Evolutionary conservation across 225 moss, liverwort and hornwort genomes (phyloP), one percentile per base, ranked within the genome.

Genomic region (Thuidium tamariscinum): DNA sequence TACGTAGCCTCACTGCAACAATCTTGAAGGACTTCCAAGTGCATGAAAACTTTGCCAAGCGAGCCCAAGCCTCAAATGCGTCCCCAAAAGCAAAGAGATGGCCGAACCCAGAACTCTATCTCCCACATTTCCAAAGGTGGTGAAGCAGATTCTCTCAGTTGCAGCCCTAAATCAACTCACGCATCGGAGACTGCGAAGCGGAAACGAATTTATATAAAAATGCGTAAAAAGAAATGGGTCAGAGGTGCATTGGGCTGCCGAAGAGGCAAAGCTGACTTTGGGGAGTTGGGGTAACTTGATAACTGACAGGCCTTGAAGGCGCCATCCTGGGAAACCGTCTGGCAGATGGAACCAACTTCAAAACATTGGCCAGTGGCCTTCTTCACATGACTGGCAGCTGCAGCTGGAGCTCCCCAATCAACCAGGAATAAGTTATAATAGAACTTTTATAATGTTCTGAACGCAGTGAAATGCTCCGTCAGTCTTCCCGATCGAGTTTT

Each of bases 261-360:
- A 84, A 30, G 20, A 64, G 49, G 52, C 73, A 76, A 63, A 63
- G 68, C 62, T 81, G 84, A 57, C 55, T 75, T 29, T 48, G 48
- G 26, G 79, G 84, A 42, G 44, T 75, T 48, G 63, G 26, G 78
- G 82, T 77, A 18, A 68, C 77, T 77, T 48, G 54, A 66, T 88
- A 91, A 91, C 88, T 84, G 88, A 86, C 86, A 77, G 64, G 84
- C 86, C 61, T 68, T 80, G 74, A 81, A 81, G 77, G 63, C 75
- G 68, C 69, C 86, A 79, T 89, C 75, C 78, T 69, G 63, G 61
- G 21, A 56, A 86, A 85, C 90, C 83, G 74, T 39, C 83, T 68
- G 48, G 49, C 78, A 49, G 85, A 62, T 61, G 46, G 39, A 39
- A 39, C 27, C 39, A 13, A 15, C 8, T 8, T 69, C 26, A 4